phyloP scores from a whole-genome alignment of 2,329 filamentous ascomycete species.

The Colletotrichum sidae region DNA sequence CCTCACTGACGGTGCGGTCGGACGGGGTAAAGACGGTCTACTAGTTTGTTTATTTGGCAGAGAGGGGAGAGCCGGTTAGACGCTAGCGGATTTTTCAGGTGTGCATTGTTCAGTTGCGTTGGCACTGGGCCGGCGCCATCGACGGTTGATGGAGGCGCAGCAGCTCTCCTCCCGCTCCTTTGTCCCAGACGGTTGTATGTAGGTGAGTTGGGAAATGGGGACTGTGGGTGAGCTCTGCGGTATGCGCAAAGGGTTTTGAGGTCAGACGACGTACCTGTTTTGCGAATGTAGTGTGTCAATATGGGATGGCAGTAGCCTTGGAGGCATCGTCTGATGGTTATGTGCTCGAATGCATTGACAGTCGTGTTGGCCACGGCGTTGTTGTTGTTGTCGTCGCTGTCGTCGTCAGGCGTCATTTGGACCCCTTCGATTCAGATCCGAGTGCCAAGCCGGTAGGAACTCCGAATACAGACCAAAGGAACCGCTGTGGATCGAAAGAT shows the following conservation, averaged over 20 bases:
- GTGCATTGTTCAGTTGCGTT: slow-evolving; percentile 13
- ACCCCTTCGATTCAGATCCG: no score
- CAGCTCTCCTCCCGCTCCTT: slow-evolving; percentile 10
- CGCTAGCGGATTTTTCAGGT: slow-evolving; percentile 26
- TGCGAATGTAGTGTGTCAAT: not conserved
- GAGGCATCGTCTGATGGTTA: not conserved
- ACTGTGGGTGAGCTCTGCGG: not conserved
- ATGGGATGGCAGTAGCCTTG: slow-evolving; percentile 2
- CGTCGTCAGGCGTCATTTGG: not conserved
- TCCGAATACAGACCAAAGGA: not conserved
- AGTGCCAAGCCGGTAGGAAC: no score
- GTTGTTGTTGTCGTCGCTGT: not conserved
- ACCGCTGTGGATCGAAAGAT: no score
- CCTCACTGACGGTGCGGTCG: slow-evolving; percentile 17
- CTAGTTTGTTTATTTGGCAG: not conserved
- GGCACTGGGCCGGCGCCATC: slow-evolving; percentile 17
- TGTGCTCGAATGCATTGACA: slow-evolving; percentile 15
- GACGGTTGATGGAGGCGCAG: slow-evolving; percentile 29
- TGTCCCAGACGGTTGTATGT: not conserved
- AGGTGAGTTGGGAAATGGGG: not conserved
- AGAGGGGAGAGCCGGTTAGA: not conserved
- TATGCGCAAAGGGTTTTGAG: slow-evolving; percentile 9
- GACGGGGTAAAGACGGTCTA: slow-evolving; percentile 9
- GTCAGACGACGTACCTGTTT: not conserved
- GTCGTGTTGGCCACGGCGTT: no score